Percentiles rank a stretch among this genome's conserved stretches.
Evolutionary conservation across 306 rosid species (phyloP).

Genomic region (Elaeagnus macrophylla): DNA sequence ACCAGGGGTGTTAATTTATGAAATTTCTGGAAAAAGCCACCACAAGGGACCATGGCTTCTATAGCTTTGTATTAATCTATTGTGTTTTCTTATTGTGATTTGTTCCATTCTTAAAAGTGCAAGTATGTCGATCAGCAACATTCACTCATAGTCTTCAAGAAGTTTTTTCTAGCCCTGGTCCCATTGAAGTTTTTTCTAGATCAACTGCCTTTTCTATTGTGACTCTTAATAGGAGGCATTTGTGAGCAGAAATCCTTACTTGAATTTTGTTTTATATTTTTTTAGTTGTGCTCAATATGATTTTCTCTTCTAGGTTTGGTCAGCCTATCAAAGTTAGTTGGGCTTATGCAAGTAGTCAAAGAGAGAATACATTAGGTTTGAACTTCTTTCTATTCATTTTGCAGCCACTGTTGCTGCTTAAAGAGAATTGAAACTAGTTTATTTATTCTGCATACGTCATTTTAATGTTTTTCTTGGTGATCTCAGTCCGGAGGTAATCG

Average conservation of each 20-base stretch:
- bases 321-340: conserved; percentile 92
- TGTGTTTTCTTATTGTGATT: background rate
- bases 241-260: conserved; percentile 44
- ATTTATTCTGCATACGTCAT: conserved; percentile 49
- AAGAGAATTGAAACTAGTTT: background rate
- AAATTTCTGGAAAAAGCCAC: too few relatives aligned
- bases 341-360: conserved; percentile 94
- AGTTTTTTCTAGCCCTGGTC: conserved; percentile 65
- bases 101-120: conserved; percentile 27
- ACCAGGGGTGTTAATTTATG: too few relatives aligned
- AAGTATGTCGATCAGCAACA: conserved; percentile 86
- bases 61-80: too few relatives aligned
- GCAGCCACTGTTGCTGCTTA: background rate
- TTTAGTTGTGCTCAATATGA: background rate
- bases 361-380: conserved; percentile 89
- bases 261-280: conserved; percentile 6
- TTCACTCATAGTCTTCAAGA: conserved; percentile 90
- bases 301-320: conserved; percentile 49
- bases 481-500: conserved; percentile 94
- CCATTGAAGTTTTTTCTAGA: conserved; percentile 44
- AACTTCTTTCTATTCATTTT: background rate
- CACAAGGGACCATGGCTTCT: too few relatives aligned
- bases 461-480: conserved; percentile 88
- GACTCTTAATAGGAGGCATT: conserved; percentile 78
- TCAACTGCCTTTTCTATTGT: conserved; percentile 77